These are phyloP conservation scores for Diaporthe batatas DNA, from an alignment of 2,329 filamentous ascomycete genomes.

Conservation along the genomic window DNA sequence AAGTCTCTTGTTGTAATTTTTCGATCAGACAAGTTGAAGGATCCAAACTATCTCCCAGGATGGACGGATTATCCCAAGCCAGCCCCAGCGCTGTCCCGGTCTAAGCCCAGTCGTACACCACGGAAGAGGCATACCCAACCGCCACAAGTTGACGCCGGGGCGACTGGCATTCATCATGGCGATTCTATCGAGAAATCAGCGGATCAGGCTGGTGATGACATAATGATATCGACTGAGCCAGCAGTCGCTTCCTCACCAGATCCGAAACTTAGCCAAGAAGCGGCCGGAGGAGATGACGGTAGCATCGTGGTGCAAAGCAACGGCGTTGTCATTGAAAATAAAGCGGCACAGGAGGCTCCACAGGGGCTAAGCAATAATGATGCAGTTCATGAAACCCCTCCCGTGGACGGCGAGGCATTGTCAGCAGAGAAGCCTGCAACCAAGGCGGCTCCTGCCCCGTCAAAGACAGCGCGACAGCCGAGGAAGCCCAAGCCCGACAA, in stretches of 20 bases:
- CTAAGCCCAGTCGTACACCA: background rate
- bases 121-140: constrained; percentile 9
- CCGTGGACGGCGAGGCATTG: background rate
- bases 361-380: background rate
- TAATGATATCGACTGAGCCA: background rate
- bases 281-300: background rate
- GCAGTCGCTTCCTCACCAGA: background rate
- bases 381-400: background rate
- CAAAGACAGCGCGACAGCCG: constrained; percentile 13
- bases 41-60: constrained; percentile 40
- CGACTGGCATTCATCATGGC: background rate
- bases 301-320: constrained; percentile 15
- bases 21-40: constrained; percentile 48
- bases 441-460: background rate
- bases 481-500: constrained; percentile 31
- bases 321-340: background rate
- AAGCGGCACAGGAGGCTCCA: background rate
- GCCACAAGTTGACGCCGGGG: background rate
- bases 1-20: constrained; percentile 51
- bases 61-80: constrained; percentile 36
- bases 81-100: background rate
- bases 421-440: background rate
- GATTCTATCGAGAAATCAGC: background rate
- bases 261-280: background rate
- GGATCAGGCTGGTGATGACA: background rate